These are phyloP conservation scores for Berberis thunbergii DNA, from an alignment of 164 flowering plant genomes.

Conservation along the genomic window DNA sequence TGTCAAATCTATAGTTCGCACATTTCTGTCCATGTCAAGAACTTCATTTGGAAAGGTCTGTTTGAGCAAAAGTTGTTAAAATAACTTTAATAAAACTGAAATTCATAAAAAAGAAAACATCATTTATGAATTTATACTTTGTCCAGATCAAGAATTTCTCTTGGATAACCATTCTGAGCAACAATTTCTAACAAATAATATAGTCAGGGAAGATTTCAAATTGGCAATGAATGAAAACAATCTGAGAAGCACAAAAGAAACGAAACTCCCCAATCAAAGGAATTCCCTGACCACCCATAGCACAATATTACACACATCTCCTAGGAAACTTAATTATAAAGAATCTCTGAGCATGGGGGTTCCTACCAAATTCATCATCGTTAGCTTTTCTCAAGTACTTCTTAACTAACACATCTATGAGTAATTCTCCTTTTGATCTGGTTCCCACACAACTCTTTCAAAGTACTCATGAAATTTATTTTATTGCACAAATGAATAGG, in stretches of 20 bases:
- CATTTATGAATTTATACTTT: not conserved
- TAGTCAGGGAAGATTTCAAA: not conserved
- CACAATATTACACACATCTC: too few relatives aligned
- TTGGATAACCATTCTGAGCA: not conserved
- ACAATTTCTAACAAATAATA: not conserved
- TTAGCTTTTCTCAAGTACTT: too few relatives aligned
- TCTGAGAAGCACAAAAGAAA: not conserved
- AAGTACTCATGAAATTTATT: too few relatives aligned
- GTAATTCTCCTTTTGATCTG: too few relatives aligned
- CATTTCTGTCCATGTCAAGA: conserved; percentile 68
- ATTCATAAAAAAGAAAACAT: not conserved
- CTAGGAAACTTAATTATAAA: too few relatives aligned
- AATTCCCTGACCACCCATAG: too few relatives aligned
- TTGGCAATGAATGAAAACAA: too few relatives aligned
- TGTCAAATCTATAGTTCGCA: conserved; percentile 86
- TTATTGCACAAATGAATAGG: too few relatives aligned
- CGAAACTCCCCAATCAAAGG: not conserved
- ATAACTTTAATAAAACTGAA: not conserved
- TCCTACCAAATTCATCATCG: too few relatives aligned
- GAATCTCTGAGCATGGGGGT: too few relatives aligned
- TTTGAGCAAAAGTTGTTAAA: conserved; percentile 3
- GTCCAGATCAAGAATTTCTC: not conserved
- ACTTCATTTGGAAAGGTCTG: conserved; percentile 83
- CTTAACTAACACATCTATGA: too few relatives aligned
- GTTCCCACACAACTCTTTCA: too few relatives aligned